Base-by-base conservation (phyloP, 768 basidiomycete species). In the Mycena rebaudengoi region DNA sequence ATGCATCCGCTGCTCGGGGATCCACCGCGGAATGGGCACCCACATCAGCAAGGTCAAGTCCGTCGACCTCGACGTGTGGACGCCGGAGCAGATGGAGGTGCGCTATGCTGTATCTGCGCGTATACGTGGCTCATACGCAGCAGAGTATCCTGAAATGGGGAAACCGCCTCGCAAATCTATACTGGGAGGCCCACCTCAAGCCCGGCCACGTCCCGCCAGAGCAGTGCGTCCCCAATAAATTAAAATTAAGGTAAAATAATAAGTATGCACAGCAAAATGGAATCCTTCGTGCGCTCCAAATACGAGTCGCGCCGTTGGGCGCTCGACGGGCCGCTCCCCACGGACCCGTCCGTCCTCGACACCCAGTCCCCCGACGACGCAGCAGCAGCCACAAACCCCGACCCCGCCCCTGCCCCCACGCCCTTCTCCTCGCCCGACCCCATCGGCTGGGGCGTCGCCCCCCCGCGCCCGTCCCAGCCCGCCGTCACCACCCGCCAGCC, bases 231-330 rank as follows among this genome's bases (percentile, higher is more conserved):
- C 37, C 33, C 14, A 12, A 45, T 62, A 8, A 50, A 21, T 18
- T 39, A 7, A 21, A 21, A 37, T 25, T 59, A n/a, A n/a, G n/a
- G n/a, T n/a, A n/a, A n/a, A n/a, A n/a, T n/a, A n/a, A n/a, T n/a
- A n/a, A n/a, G n/a, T n/a, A n/a, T n/a, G n/a, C n/a, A n/a, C 73
- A 97, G 96, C 75, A 99, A 99, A 86, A 96, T 99, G 83, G 97
- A 99, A 60, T 95, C 94, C 0, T 99, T 96, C 78, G 92, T 99
- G 63, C 91, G 97, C 50, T 96, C 94, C 21, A 99, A 99, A 76
- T 99, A 99, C 75, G 97, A 99, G 76, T 88, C 91, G 3, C 84
- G 86, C 25, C 83, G 97, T 60, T 99, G 97, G 97, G 97, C 96
- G 2, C 79, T 91, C 76, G 92, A 96, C n/a, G 95, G 93, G 0